Conservation (phyloP, 768 basidiomycete species). For the Auricularia auricula-judae region DNA sequence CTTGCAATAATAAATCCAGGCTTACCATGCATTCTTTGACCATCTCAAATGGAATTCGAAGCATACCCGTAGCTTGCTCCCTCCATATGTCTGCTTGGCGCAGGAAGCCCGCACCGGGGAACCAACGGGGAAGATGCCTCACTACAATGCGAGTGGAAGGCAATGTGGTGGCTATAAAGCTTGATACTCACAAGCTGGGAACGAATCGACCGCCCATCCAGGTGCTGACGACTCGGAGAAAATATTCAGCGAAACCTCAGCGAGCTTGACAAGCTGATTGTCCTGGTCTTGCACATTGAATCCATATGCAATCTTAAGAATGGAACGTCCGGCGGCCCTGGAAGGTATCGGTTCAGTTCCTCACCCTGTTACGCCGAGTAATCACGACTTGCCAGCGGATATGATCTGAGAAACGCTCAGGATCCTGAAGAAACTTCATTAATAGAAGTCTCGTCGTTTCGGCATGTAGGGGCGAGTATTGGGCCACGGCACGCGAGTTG, state of each 20-base stretch:
- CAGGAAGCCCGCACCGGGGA: constrained; percentile 15
- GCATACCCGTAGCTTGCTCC: not conserved
- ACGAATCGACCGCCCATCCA: constrained; percentile 2
- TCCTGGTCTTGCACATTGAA: constrained; percentile 10
- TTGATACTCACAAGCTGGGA: not conserved
- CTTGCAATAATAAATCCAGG: not conserved
- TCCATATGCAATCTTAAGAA: constrained; percentile 15
- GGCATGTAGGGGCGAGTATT: not conserved
- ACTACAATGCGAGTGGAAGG: constrained; percentile 6
- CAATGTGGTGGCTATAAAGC: too few relatives aligned
- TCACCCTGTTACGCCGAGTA: not conserved
- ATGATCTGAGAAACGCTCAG: not conserved
- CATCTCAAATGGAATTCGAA: constrained; percentile 6
- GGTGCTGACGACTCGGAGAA: not conserved
- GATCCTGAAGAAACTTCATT: not conserved
- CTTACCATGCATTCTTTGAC: constrained; percentile 9
- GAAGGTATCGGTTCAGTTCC: not conserved
- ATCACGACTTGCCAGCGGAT: not conserved
- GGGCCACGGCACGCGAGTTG: not conserved
- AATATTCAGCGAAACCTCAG: not conserved
- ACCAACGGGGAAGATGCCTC: constrained; percentile 13
- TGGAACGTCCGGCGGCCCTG: not conserved
- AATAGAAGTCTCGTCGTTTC: not conserved
- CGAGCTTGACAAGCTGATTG: constrained; percentile 8
- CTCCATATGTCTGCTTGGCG: constrained; percentile 7